Conservation (phyloP, 2,329 filamentous ascomycete species). For the Phaeosphaeria sp. region DNA sequence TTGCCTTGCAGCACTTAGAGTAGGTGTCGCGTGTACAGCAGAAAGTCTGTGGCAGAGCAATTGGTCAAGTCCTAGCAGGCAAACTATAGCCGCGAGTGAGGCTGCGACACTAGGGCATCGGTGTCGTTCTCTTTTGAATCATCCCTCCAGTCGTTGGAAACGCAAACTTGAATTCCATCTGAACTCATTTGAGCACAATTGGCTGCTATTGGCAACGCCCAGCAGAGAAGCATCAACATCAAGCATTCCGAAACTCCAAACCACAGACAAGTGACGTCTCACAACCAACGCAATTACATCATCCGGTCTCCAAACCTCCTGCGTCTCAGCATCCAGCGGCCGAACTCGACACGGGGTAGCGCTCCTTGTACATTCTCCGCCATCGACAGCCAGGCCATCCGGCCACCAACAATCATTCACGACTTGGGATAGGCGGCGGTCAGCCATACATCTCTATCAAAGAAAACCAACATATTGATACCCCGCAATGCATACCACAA, state of each 20-base stretch:
- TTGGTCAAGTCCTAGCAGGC: constrained; percentile 22
- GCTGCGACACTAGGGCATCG: not conserved
- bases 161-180: constrained; percentile 1
- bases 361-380: constrained; percentile 11
- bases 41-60: constrained; percentile 10
- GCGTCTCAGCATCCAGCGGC: constrained; percentile 32
- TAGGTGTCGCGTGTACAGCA: constrained; percentile 13
- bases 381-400: constrained; percentile 18
- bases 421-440: constrained; percentile 13
- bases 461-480: constrained; percentile 10
- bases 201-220: constrained; percentile 21
- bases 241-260: constrained; percentile 25
- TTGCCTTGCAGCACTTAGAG: constrained; percentile 34
- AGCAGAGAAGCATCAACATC: constrained; percentile 15
- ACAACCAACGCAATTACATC: constrained; percentile 18
- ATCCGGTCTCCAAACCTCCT: constrained; percentile 26
- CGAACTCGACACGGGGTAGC: constrained; percentile 9
- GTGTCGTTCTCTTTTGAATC: not conserved
- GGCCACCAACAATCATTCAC: constrained; percentile 9
- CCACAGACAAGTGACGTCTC: constrained; percentile 33
- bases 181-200: not conserved
- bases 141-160: not conserved
- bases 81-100: not conserved
- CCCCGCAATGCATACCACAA: constrained; percentile 30
- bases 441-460: constrained; percentile 8